Percentiles rank a stretch among this genome's conserved stretches.
Evolutionary conservation across 148 eudicot genomes (phyloP).

Genomic region (Beta vulgaris): DNA sequence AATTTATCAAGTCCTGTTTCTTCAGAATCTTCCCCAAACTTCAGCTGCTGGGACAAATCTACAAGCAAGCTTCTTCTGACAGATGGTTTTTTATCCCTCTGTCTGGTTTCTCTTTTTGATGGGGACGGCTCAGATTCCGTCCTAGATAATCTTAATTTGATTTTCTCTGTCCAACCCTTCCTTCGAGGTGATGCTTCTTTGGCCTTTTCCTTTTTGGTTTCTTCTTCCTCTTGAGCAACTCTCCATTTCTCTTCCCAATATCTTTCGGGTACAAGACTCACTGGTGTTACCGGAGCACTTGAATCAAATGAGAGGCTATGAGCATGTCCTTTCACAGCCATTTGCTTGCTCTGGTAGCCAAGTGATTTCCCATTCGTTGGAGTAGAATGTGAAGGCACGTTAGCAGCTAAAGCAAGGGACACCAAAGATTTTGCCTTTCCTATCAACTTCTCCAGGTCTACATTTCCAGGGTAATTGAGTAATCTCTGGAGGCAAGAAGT

Average conservation of each 20-base stretch:
- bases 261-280: constrained; percentile 65
- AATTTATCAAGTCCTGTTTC: constrained; percentile 25
- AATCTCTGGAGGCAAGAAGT: constrained; percentile 91
- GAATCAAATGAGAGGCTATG: constrained; percentile 63
- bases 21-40: constrained; percentile 45
- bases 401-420: constrained; percentile 61
- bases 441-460: constrained; percentile 58
- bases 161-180: constrained; percentile 84
- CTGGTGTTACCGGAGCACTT: constrained; percentile 43
- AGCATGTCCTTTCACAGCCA: constrained; percentile 50
- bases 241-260: constrained; percentile 99
- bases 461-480: constrained; percentile 69
- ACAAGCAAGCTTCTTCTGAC: constrained; percentile 68
- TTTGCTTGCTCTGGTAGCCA: constrained; percentile 35
- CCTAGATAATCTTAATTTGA: constrained; percentile 57
- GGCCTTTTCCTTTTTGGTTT: constrained; percentile 39
- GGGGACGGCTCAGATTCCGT: constrained; percentile 69
- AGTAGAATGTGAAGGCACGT: constrained; percentile 37
- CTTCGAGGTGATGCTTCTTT: constrained; percentile 37
- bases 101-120: constrained; percentile 38
- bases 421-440: constrained; percentile 72
- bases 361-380: constrained; percentile 29
- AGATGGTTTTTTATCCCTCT: constrained; percentile 36
- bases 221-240: constrained; percentile 71
- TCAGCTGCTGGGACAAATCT: constrained; percentile 72